Conservation (phyloP, 73 alveolate genomes). For the Halteria grandinella region DNA sequence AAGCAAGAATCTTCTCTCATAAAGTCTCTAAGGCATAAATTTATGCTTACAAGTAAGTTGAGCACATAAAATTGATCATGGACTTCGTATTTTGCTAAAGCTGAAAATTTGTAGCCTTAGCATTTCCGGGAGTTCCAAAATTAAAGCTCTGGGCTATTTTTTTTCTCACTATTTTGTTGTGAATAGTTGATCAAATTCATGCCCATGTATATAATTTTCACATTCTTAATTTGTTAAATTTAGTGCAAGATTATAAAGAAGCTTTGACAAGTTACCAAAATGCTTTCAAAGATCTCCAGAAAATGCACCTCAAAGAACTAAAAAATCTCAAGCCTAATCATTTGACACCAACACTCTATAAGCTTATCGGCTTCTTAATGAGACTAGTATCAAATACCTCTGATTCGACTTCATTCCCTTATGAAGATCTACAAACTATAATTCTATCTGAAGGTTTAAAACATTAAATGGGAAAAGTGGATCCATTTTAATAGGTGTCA, state of each 20-base stretch:
- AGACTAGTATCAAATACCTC: no score
- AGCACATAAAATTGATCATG: neutral
- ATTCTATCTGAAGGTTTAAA: neutral
- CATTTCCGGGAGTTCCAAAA: conserved; percentile 28
- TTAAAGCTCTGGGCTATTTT: conserved; percentile 9
- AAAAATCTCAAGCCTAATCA: neutral
- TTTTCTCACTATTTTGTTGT: neutral
- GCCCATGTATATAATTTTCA: neutral
- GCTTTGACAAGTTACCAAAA: neutral
- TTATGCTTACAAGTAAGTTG: conserved; percentile 39
- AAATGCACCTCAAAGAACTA: conserved; percentile 8
- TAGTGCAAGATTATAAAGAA: conserved; percentile 20
- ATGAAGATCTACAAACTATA: neutral
- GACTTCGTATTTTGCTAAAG: conserved; percentile 1
- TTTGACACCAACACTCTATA: neutral
- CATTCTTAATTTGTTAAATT: neutral
- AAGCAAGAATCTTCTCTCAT: no score
- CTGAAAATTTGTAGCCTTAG: neutral
- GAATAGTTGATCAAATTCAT: conserved; percentile 23
- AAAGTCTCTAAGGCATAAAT: no score
- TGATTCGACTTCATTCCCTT: no score
- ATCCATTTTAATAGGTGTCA: neutral
- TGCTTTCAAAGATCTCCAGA: neutral
- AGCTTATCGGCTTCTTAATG: no score
- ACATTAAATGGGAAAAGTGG: neutral